Conservation (phyloP, 345 rosid species). For the Salix dunnii region DNA sequence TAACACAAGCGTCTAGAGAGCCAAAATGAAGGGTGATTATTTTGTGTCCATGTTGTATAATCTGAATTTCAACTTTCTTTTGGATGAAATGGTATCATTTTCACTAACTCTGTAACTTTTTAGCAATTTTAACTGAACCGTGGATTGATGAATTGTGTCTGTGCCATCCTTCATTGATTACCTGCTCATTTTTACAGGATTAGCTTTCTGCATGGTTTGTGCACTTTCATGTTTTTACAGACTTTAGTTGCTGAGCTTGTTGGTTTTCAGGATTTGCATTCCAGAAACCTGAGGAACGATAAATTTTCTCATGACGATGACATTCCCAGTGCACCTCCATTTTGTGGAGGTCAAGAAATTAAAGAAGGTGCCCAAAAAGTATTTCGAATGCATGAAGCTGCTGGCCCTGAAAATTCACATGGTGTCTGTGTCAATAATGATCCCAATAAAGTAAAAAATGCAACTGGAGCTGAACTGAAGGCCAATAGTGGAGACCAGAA, state of each 20-base stretch:
- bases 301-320: constrained; percentile 47
- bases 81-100: background rate
- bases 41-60: background rate
- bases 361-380: constrained; percentile 30
- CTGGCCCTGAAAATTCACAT: constrained; percentile 12
- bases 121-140: background rate
- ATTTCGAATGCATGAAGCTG: constrained; percentile 19
- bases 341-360: constrained; percentile 51
- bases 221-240: background rate
- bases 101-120: background rate
- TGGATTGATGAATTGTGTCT: background rate
- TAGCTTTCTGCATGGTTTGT: background rate
- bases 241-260: background rate
- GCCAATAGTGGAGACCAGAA: constrained; percentile 38
- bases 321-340: constrained; percentile 88
- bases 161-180: background rate
- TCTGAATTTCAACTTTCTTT: background rate
- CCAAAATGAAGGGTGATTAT: background rate
- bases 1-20: no score
- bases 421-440: constrained; percentile 25
- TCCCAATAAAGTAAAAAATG: constrained; percentile 25
- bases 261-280: constrained; percentile 46
- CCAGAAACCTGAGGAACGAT: constrained; percentile 32
- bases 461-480: constrained; percentile 31
- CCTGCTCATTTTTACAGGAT: background rate